A percentile compares a stretch with the other conserved stretches of the same genome.
phyloP scores from a whole-genome alignment of 805 yeast species.

The Myxozyma melibiosi region DNA sequence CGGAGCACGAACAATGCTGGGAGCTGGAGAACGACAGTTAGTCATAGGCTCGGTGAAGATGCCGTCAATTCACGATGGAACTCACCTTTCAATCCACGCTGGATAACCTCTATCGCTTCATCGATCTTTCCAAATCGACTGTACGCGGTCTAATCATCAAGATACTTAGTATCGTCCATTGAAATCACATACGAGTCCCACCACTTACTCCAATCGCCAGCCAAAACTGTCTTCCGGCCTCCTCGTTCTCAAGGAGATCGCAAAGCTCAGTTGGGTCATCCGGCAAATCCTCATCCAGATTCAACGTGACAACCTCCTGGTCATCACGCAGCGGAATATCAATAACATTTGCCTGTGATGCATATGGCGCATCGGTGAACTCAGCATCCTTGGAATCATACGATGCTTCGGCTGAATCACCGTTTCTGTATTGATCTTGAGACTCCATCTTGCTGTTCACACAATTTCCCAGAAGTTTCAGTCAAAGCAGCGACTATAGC shows the following conservation, averaged over 20 bases:
- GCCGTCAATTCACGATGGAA: neutral
- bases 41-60: neutral
- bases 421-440: neutral
- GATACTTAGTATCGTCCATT: too few relatives aligned
- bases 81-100: conserved; percentile 55
- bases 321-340: conserved; percentile 76
- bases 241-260: conserved; percentile 76
- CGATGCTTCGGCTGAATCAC: neutral
- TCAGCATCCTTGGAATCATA: conserved; percentile 13
- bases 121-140: conserved; percentile 58
- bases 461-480: too few relatives aligned
- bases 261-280: conserved; percentile 86
- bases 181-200: neutral
- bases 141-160: conserved; percentile 67
- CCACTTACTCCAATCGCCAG: conserved; percentile 60
- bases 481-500: too few relatives aligned
- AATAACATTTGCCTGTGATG: conserved; percentile 41
- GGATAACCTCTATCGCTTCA: conserved; percentile 66
- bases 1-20: conserved; percentile 31
- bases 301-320: conserved; percentile 84
- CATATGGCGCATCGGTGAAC: neutral
- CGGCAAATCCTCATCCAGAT: conserved; percentile 77
- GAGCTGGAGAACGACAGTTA: conserved; percentile 11
- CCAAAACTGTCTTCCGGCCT: conserved; percentile 79
- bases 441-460: conserved; percentile 1